A percentile compares a stretch with the other conserved stretches of the same genome.
These are phyloP conservation scores for Camptophora hylomeconis DNA, from an alignment of 2,329 filamentous ascomycete species.

Conservation along the genomic window DNA sequence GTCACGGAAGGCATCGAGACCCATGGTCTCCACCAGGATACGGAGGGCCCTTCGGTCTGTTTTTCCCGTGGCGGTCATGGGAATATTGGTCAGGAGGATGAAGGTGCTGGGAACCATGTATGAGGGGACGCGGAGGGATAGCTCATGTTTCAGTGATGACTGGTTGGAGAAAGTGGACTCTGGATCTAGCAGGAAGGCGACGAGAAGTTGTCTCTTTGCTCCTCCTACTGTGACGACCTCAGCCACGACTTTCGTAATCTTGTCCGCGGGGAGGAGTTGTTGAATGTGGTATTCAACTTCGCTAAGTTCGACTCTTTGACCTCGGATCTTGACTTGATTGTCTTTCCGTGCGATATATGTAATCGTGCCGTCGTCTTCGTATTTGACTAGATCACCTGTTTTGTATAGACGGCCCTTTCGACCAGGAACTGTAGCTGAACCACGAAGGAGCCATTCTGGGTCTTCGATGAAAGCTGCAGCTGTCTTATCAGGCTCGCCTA, in stretches of 20 bases:
- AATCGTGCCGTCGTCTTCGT: constrained; percentile 21
- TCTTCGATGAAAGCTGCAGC: constrained; percentile 23
- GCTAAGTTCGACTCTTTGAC: constrained; percentile 12
- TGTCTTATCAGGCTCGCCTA: constrained; percentile 25
- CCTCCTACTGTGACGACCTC: constrained; percentile 37
- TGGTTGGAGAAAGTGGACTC: constrained; percentile 6
- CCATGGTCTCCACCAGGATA: too few species aligned
- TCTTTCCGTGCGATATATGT: constrained; percentile 21
- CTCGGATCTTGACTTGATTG: constrained; percentile 13
- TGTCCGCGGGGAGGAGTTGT: too few species aligned
- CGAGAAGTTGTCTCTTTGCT: constrained; percentile 28
- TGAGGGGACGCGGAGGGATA: constrained; percentile 18
- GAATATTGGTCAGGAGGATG: constrained; percentile 21
- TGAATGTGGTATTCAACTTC: constrained; percentile 13
- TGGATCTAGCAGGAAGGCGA: constrained; percentile 33
- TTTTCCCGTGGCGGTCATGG: constrained; percentile 22
- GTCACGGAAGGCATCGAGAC: too few species aligned
- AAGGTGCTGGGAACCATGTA: constrained; percentile 25
- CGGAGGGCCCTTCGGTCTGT: constrained; percentile 20
- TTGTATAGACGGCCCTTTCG: constrained; percentile 22
- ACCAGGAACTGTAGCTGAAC: constrained; percentile 7
- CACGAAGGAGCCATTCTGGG: constrained; percentile 21
- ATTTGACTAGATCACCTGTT: constrained; percentile 26
- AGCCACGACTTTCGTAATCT: constrained; percentile 34
- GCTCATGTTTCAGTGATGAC: constrained; percentile 9